Evolutionary conservation across 352 stramenopile species (phyloP).

Genomic region (Pythium coloratum): DNA sequence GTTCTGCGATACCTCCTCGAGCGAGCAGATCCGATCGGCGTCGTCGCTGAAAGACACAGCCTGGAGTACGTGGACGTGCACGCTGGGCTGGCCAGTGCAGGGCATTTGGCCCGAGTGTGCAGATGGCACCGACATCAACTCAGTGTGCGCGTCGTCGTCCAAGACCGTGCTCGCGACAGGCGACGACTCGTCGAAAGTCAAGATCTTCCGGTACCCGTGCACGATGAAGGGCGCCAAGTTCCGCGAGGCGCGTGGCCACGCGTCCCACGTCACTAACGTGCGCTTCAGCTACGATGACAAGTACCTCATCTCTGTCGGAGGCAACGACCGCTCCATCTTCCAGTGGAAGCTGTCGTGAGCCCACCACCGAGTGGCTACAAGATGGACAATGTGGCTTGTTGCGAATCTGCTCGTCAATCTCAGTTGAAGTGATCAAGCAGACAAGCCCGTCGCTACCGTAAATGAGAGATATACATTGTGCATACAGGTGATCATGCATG

Average conservation of each 20-base stretch:
- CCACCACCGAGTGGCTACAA: not conserved
- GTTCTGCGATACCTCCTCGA: constrained; percentile 83
- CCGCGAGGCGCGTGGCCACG: constrained; percentile 56
- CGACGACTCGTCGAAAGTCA: constrained; percentile 80
- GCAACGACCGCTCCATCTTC: constrained; percentile 86
- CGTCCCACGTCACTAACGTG: constrained; percentile 83
- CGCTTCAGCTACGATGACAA: constrained; percentile 83
- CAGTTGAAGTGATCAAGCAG: not conserved
- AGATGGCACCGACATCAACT: constrained; percentile 85
- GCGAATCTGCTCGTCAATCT: not conserved
- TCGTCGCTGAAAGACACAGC: constrained; percentile 69
- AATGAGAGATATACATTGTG: not conserved
- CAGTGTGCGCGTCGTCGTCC: constrained; percentile 65
- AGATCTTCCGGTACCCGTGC: constrained; percentile 88
- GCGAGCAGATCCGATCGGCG: constrained; percentile 84
- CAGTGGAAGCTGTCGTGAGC: constrained; percentile 71
- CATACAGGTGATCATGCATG: not conserved
- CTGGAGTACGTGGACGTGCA: constrained; percentile 91
- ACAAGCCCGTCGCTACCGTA: not conserved
- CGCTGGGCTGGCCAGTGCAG: constrained; percentile 90
- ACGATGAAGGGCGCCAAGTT: constrained; percentile 57
- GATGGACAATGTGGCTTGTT: not conserved
- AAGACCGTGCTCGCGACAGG: constrained; percentile 73
- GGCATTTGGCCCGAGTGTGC: constrained; percentile 85
- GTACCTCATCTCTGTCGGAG: constrained; percentile 76